phyloP scores from a whole-genome alignment of 192 early-diverging fungal species.

The Diversispora epigaea region DNA sequence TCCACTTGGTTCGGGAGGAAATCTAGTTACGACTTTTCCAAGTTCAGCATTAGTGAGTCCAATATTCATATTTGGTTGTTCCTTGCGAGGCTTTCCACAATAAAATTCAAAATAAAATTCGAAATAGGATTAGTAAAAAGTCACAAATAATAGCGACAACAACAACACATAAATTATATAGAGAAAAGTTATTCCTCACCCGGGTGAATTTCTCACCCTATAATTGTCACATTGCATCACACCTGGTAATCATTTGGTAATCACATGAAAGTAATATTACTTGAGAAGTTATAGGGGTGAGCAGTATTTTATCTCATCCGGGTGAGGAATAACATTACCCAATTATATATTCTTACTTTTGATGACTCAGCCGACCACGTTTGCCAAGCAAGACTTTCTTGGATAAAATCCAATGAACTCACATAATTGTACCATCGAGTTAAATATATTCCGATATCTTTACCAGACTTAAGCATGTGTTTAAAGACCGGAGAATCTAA shows the following conservation, averaged over 20 bases:
- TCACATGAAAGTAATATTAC: background rate
- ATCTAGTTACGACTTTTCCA: slow-evolving; percentile 94
- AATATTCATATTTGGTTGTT: slow-evolving; percentile 95
- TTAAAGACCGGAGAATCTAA: slow-evolving; percentile 75
- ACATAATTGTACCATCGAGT: slow-evolving; percentile 82
- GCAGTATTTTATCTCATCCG: background rate
- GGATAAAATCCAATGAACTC: slow-evolving; percentile 54
- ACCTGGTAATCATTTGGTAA: background rate
- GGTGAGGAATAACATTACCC: too few species aligned
- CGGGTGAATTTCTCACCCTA: too few species aligned
- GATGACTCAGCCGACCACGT: slow-evolving; percentile 47
- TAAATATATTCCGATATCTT: slow-evolving; percentile 68
- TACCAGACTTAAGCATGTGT: slow-evolving; percentile 74
- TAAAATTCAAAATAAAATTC: slow-evolving; percentile 17
- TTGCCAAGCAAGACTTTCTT: slow-evolving; percentile 48
- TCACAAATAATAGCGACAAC: too few species aligned
- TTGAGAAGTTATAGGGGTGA: background rate
- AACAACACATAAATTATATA: too few species aligned
- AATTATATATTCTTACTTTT: slow-evolving; percentile 37
- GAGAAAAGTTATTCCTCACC: too few species aligned
- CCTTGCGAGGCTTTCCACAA: slow-evolving; percentile 53
- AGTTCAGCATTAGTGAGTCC: slow-evolving; percentile 72
- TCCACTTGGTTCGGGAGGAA: slow-evolving; percentile 98
- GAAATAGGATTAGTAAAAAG: too few species aligned
- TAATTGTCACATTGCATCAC: too few species aligned